A percentile compares a stretch with the other conserved stretches of the same genome.
Conservation (phyloP, 2,329 filamentous ascomycete genomes). For the Fusarium sp. region DNA sequence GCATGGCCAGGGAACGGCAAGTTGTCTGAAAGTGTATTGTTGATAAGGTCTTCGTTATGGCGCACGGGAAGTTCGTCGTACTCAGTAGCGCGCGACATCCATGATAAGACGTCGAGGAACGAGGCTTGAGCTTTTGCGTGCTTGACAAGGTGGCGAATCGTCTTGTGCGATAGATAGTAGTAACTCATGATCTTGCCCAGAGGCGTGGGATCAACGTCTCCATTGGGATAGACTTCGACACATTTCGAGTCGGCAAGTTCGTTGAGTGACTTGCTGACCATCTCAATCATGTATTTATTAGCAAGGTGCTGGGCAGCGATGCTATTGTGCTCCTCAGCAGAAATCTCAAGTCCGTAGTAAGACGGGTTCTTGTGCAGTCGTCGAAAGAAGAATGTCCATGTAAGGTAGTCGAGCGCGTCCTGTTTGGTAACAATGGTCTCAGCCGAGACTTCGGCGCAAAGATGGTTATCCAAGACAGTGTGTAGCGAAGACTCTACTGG, state of each 20-base stretch:
- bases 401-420: conserved; percentile 96
- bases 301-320: conserved; percentile 86
- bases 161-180: conserved; percentile 97
- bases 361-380: conserved; percentile 97
- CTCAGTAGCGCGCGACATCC: conserved; percentile 94
- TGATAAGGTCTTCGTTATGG: conserved; percentile 98
- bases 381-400: conserved; percentile 99
- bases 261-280: conserved; percentile 87
- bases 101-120: conserved; percentile 86
- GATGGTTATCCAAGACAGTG: conserved; percentile 96
- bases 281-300: conserved; percentile 93
- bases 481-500: conserved; percentile 97
- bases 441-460: conserved; percentile 93
- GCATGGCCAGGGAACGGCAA: conserved; percentile 72
- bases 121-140: conserved; percentile 80
- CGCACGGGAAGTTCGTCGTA: conserved; percentile 98
- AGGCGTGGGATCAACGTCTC: conserved; percentile 89
- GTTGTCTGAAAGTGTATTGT: conserved; percentile 86
- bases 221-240: conserved; percentile 84
- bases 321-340: conserved; percentile 90
- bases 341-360: conserved; percentile 96
- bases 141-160: conserved; percentile 84
- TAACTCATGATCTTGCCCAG: conserved; percentile 99
- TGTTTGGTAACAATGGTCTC: conserved; percentile 95
- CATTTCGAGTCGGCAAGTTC: conserved; percentile 89